Conservation (phyloP, 306 rosid genomes). For the Glycine latifolia region DNA sequence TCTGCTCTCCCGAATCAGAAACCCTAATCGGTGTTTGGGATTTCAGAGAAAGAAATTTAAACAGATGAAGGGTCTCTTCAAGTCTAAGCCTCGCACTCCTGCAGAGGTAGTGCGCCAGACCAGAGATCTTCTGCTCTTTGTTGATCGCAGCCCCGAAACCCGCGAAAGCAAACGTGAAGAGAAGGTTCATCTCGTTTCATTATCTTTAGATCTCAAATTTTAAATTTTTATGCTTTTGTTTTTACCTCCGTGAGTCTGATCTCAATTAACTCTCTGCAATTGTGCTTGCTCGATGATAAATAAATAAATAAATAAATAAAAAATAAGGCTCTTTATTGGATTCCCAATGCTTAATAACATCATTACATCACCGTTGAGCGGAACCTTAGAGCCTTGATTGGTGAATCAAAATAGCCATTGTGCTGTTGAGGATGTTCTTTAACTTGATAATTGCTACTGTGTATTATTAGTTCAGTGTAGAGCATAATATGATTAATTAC, state of each 20-base stretch:
- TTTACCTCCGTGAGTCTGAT: background rate
- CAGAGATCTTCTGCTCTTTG: conserved; percentile 77
- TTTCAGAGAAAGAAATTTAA: conserved; percentile 8
- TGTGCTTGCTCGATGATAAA: background rate
- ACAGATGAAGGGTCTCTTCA: conserved; percentile 89
- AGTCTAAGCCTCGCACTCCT: conserved; percentile 95
- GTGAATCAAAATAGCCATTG: background rate
- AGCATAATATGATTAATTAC: background rate
- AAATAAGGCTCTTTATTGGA: background rate
- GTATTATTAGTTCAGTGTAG: background rate
- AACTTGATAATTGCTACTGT: background rate
- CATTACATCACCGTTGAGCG: background rate
- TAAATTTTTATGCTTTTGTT: background rate
- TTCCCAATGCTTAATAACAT: background rate
- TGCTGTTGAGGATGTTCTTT: background rate
- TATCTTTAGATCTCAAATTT: conserved; percentile 17
- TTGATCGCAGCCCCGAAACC: conserved; percentile 60
- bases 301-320: too few relatives aligned
- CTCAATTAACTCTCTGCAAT: background rate
- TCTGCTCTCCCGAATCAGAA: conserved; percentile 30
- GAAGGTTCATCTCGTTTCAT: conserved; percentile 57
- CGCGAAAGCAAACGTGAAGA: conserved; percentile 94
- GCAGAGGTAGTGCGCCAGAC: conserved; percentile 84
- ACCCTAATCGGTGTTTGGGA: conserved; percentile 39
- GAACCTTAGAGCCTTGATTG: conserved; percentile 5